These are phyloP conservation scores for Mycena kentingensis DNA, from an alignment of 768 basidiomycete species.

Conservation along the genomic window DNA sequence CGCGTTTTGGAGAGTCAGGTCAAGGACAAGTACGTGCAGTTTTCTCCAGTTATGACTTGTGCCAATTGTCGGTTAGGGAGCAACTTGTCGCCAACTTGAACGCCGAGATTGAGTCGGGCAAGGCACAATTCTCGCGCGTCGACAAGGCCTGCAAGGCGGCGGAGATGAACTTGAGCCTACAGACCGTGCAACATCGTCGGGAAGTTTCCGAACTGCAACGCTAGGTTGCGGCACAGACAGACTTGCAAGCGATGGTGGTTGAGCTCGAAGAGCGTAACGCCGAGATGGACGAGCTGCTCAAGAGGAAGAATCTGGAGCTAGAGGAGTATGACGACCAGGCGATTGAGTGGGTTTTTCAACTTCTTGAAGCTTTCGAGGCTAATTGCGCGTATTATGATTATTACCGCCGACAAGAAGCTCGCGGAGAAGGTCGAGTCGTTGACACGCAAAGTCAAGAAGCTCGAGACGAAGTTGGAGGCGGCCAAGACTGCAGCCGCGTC, in stretches of 20 bases:
- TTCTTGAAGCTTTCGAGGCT: not conserved
- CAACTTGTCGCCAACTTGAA: slow-evolving; percentile 40
- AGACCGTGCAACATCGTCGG: slow-evolving; percentile 67
- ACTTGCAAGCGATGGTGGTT: slow-evolving; percentile 54
- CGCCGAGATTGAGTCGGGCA: slow-evolving; percentile 43
- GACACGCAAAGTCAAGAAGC: slow-evolving; percentile 68
- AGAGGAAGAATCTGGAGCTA: slow-evolving; percentile 71
- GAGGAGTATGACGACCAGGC: slow-evolving; percentile 83
- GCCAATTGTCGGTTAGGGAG: slow-evolving; percentile 43
- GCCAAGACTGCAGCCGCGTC: slow-evolving; percentile 44
- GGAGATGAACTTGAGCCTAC: slow-evolving; percentile 67
- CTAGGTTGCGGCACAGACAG: slow-evolving; percentile 56
- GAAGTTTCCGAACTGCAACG: slow-evolving; percentile 58
- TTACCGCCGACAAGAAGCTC: slow-evolving; percentile 82
- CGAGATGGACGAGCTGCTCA: slow-evolving; percentile 76
- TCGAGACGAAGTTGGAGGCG: slow-evolving; percentile 66
- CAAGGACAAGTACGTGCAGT: slow-evolving; percentile 55
- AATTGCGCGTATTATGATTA: slow-evolving; percentile 46
- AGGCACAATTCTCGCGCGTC: slow-evolving; percentile 47
- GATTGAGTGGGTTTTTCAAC: slow-evolving; percentile 59
- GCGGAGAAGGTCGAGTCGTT: slow-evolving; percentile 67
- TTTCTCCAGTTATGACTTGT: slow-evolving; percentile 40
- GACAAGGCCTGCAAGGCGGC: slow-evolving; percentile 63
- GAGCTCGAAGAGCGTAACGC: slow-evolving; percentile 70
- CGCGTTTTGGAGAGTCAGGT: slow-evolving; percentile 65